Evolutionary conservation across 2,329 filamentous ascomycete species (phyloP), one percentile per base, ranked within the genome.

Genomic region (Endothia cerciana): DNA sequence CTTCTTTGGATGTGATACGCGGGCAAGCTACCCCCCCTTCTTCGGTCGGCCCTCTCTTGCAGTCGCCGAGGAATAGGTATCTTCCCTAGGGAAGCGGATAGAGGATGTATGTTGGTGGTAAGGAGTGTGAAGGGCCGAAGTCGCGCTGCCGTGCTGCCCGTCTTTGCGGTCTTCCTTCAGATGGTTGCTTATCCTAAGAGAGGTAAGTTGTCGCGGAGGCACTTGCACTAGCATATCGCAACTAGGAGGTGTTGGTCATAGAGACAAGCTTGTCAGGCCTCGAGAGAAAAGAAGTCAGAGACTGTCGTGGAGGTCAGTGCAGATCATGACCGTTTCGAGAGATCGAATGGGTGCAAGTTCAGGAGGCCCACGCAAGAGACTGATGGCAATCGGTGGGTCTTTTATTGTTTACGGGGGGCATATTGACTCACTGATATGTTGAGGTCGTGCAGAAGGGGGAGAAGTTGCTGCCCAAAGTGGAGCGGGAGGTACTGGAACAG

Each of bases 271-370:
- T 5, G n/a, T 58, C 13, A n/a, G 22, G 15, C 10, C 56, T 17
- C 38, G 38, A 25, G n/a, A 15, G 8, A 19, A 45, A n/a, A 43
- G 22, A 28, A 3, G 38, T 45, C 40, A 45, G 38, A 41, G 40
- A 43, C 57, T 59, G 57, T 45, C 57, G 57, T 45, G 38, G 38
- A 45, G n/a, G 57, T 59, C 57, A 59, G 57, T 45, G 57, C 57
- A 45, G 22, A 59, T 59, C 57, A 43, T 43, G 40, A 19, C 57
- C 40, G 40, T 19, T 41, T 43, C 28, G 38, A 43, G 57, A 45
- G 38, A 43, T 28, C 15, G 57, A 28, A 59, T 59, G 38, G 36
- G n/a, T 59, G 57, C 57, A 59, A 43, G 45, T 59, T n/a, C 30
- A 30, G 22, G 40, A 45, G n/a, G 19, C 25, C 36, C 36, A 22